These are phyloP conservation scores for Blepharisma undulans DNA, from an alignment of 169 alveolate species.

Conservation along the genomic window DNA sequence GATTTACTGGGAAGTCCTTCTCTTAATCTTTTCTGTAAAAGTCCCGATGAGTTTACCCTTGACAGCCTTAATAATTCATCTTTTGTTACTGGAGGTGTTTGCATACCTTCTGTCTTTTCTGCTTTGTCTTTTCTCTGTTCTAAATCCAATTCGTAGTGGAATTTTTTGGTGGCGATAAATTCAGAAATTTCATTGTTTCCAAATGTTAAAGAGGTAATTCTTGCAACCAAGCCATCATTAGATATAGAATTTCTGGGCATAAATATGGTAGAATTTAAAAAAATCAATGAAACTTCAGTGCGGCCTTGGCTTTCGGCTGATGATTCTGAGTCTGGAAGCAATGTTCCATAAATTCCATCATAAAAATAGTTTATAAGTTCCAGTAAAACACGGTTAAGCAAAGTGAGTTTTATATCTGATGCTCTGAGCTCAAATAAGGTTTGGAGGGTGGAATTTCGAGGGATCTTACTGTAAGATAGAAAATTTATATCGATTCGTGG, in stretches of 20 bases:
- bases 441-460: neutral
- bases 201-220: neutral
- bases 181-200: neutral
- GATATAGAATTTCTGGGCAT: conserved; percentile 20
- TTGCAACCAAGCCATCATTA: neutral
- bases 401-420: neutral
- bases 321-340: neutral
- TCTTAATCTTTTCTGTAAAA: neutral
- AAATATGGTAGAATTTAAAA: neutral
- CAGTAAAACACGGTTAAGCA: neutral
- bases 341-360: neutral
- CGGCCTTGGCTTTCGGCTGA: neutral
- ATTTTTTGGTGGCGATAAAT: neutral
- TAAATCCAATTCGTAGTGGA: neutral
- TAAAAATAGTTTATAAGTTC: neutral
- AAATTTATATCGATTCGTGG: neutral
- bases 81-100: neutral
- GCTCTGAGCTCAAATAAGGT: neutral
- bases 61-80: neutral
- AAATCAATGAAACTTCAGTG: neutral
- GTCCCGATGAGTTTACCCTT: neutral
- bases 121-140: neutral
- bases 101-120: neutral
- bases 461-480: neutral
- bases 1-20: neutral